Evolutionary conservation across 495 filamentous ascomycete species (phyloP), one percentile per base, ranked within the genome.

Genomic region (Pseudevernia furfuracea): DNA sequence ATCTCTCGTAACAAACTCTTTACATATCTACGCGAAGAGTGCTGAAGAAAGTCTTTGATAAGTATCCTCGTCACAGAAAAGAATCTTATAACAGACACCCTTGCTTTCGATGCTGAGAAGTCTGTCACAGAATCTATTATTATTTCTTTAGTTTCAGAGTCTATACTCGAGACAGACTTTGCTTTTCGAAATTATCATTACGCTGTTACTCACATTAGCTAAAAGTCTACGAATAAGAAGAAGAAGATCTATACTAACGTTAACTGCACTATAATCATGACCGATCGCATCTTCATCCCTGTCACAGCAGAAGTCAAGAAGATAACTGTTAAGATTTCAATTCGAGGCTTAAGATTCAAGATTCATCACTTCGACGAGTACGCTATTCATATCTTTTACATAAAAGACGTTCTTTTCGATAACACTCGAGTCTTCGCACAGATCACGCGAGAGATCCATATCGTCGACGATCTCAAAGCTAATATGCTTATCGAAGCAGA

Each of bases 1-100:
- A 43, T 17, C 37, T 60, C 37, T 60, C 21, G 34, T 11, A 60
- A 60, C 46, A 44, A 41, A 19, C 43, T 60, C 10, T 60, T 60
- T 46, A 46, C 4, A 19, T 60, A 41, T 46, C 36, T 60, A 2
- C 23, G 4, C 2, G 12, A 19, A 4, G 21, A 56, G 12, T 56
- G 14, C 19, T 56, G 5, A n/a, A 56, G 30, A 53, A 30, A 53
- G 28, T 8, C n/a, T 30, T 30, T n/a, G n/a, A n/a, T n/a, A n/a
- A n/a, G n/a, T n/a, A n/a, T n/a, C n/a, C n/a, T n/a, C n/a, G n/a
- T 23, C 15, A 10, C 12, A 53, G 8, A 36, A 1, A n/a, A n/a
- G n/a, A 1, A 36, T 8, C 34, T 15, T 53, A 30, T 30, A 17
- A 53, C 9, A 53, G 48, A 53, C 7, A 1, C n/a, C 2, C 9